Conservation (phyloP, 73 alveolate genomes). For the Tetrahymena malaccensis region DNA sequence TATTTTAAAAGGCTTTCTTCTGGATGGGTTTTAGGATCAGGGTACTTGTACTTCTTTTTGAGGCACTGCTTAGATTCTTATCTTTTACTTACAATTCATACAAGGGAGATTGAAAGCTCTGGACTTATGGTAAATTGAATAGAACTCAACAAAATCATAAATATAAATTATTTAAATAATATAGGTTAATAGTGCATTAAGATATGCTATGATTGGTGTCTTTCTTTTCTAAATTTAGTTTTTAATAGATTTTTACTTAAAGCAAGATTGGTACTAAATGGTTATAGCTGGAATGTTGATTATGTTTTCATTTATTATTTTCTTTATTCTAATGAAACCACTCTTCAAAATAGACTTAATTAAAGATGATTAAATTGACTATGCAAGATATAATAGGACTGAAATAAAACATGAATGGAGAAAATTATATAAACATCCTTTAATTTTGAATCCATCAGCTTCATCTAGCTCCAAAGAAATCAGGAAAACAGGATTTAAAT, state of each 20-base stretch:
- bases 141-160: too few species aligned
- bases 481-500: background rate
- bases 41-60: background rate
- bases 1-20: background rate
- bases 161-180: too few species aligned
- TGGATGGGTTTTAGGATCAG: background rate
- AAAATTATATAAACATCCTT: background rate
- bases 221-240: background rate
- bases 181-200: background rate
- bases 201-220: background rate
- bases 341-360: background rate
- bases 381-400: background rate
- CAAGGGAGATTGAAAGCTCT: background rate
- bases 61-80: background rate
- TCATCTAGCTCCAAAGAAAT: background rate
- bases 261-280: background rate
- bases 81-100: background rate
- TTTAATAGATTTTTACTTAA: background rate
- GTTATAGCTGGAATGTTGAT: background rate
- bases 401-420: background rate
- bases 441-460: background rate
- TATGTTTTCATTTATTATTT: background rate
- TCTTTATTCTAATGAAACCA: background rate
- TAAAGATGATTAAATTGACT: background rate
- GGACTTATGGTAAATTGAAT: background rate